Evolutionary conservation across 2,329 filamentous ascomycete genomes (phyloP), one percentile per base, ranked within the genome.

Genomic region (Botrytis squamosa): DNA sequence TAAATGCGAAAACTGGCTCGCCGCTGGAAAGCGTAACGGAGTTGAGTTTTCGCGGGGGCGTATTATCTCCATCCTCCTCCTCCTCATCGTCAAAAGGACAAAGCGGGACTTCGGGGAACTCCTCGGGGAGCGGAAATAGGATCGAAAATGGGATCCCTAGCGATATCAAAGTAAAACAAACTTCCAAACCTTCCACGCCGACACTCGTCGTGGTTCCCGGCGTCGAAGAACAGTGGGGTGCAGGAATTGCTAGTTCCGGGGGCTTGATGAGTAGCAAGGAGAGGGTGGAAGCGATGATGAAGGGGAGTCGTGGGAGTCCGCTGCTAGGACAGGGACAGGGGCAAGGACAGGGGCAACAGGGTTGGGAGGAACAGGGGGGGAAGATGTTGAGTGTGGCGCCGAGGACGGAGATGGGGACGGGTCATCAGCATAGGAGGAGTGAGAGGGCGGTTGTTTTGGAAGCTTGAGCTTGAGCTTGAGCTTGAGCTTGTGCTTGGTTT

Each of bases 291-390:
- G 33, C 69, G 1, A 49, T 55, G 60, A 71, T 64, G 62, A 55
- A 44, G 16, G 62, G 60, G 8, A n/a, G n/a, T 44, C 42, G 70
- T n/a, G 44, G 70, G 20, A 71, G 60, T 66, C 70, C 70, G 18
- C 38, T 36, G 18, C 3, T 42, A 3, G 46, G 25, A 10, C 40
- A 42, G 40, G 40, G 36, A 38, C 36, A 36, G 36, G 36, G 40
- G 16, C 40, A 29, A 29, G 40, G 36, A 38, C 36, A 16, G 8
- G 46, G 25, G 6, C 33, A 22, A 22, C 14, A 22, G 16, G 60
- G 42, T 1, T 66, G 70, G 60, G 70, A 46, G 49, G 36, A 55
- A 4, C 40, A 57, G 18, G 46, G 46, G 0, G 62, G 46, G 18
- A 66, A 71, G 16, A 40, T 57, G 36, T 40, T 52, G 22, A 65